Evolutionary conservation across 1,139 yeast genomes (phyloP), one percentile per base, ranked within the genome.

Genomic region (Pneumocystis canis): DNA sequence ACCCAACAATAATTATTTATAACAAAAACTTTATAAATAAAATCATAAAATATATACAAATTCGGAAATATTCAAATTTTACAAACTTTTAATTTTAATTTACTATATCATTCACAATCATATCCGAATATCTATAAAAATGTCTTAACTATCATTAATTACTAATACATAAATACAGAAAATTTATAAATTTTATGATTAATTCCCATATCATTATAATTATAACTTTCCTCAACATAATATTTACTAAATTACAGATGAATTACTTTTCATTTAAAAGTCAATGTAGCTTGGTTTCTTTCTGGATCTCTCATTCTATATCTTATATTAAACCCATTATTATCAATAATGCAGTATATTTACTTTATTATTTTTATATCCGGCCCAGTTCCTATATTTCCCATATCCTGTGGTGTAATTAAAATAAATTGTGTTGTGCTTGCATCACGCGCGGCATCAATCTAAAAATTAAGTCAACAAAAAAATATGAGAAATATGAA

Each of bases 331-430:
- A 47, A 20, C 9, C 11, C 14, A 18, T 25, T n/a, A 47, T 11
- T 11, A 47, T 25, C 14, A 47, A 3, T 25, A 7, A 25, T 3
- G 14, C 14, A 47, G 11, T n/a, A n/a, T 47, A 47, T 25, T 30
- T 57, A 57, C 59, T 57, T 57, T 25, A 39, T 35, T 57, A 39
- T 57, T 57, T 35, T 57, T 39, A 39, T 35, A 20, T 35, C 40
- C 3, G 41, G 59, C 11, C 59, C 40, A 39, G 11, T 9, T 25
- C 31, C 31, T 47, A 47, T 47, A 47, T 7, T 57, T 20, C 59
- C 33, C 68, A 92, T 87, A 73, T 89, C 95, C 70, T 89, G 95
- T 0, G 98, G 99, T 0, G 98, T 92, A 59, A 92, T 90, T 69
- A 94, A 88, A 18, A 92, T 86, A 3, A 95, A 86, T 73, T 92